Evolutionary conservation across 2,329 filamentous ascomycete genomes (phyloP), one percentile per base, ranked within the genome.

Genomic region (Leptosphaerulina australis): DNA sequence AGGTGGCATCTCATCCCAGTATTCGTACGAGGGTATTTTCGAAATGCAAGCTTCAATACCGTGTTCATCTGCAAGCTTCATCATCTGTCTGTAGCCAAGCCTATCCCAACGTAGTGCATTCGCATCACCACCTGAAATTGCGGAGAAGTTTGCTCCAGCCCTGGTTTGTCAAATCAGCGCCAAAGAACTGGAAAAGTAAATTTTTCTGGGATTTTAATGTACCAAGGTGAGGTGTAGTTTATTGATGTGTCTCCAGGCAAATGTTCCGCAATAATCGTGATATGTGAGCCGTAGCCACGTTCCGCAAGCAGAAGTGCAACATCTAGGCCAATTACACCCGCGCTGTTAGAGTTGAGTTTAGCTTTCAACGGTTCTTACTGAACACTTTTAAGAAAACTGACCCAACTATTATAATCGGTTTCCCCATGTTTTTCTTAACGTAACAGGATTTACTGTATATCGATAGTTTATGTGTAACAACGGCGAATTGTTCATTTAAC

Each of bases 171-270:
- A 14, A 7, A 40, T 41, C 11, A 34, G 29, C 31, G 17, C 14
- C 8, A 17, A 24, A 26, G 2, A 22, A 14, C 21, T 41, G 14
- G 21, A 2, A 26, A 12, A 4, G 15, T n/a, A 15, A 40, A 10
- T 10, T 2, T 8, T 14, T 22, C 2, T 36, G 33, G n/a, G 8
- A 14, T 29, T 5, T 39, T 5, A 9, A 50, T 40, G 11, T 50
- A 61, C 53, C 58, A 59, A 8, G 58, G 58, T n/a, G 58, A 61
- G 4, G 58, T 61, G 14, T 61, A 61, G 21, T 59, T 47, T 40
- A 55, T 50, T 5, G 53, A 55, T 21, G 58, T 61, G 28, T 61
- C 58, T 49, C 58, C 58, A 22, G 58, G 58, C 12, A 61, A 10
- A 39, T 61, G 50, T 39, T 59, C 48, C 28, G 58, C 56, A 3